Evolutionary conservation across 441 rosid genomes (phyloP), one percentile per base, ranked within the genome.

Genomic region (Flueggea neowawraea): DNA sequence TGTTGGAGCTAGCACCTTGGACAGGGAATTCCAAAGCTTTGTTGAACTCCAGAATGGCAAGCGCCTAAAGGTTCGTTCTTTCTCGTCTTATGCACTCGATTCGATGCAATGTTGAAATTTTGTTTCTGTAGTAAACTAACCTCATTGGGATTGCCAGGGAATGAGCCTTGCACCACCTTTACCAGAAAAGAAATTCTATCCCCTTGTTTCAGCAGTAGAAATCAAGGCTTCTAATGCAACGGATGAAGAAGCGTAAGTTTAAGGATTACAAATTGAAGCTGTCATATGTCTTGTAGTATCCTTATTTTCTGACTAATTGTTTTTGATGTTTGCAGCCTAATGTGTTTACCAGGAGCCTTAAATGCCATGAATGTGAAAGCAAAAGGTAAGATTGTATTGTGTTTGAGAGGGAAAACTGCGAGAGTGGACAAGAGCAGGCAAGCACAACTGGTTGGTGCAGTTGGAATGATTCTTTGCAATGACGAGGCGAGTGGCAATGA

Each of bases 401-500:
- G 91, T 33, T 63, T 81, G 3, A 70, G 83, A 45, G 89, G 89
- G 0, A 71, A n/a, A 0, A 64, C 22, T 2, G 78, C 59, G 0
- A 74, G 90, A 67, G 64, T 81, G 1, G 82, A 74, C 3, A 85
- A 80, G 69, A 83, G 91, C 2, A 22, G 31, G 14, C 63, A 68
- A 28, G 88, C 80, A 13, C 63, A 69, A 28, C 4, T n/a, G 51
- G 91, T 84, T 0, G 87, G 95, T 12, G 95, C 83, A 0, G 89
- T 36, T 6, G 95, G 87, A 58, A 80, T 87, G 85, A 81, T 87
- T 55, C 79, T 88, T 17, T 78, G 76, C 73, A 86, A 83, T 53
- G 82, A 79, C 47, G 33, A 60, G 44, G 3, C 31, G 14, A 32
- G 12, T 7, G 86, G 84, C 16, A 65, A 77, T 47, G 84, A 77